Evolutionary conservation across 31 red algal species (phyloP).

Genomic region (Asparagopsis taxiformis): DNA sequence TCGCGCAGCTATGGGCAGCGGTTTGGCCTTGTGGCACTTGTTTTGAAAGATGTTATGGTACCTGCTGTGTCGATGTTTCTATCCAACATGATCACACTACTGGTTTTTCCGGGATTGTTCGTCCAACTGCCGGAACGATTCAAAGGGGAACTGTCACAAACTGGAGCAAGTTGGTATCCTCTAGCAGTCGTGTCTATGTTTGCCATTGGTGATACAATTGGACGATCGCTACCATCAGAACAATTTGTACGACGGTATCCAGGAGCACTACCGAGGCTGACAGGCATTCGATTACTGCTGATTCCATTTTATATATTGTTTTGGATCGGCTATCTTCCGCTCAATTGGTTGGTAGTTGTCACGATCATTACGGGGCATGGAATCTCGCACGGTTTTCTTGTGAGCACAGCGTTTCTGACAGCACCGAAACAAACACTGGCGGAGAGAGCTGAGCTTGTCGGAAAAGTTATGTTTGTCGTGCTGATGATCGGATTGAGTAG

Average conservation of each 20-base stretch:
- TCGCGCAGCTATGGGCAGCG: no score
- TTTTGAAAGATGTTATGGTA: constrained; percentile 21
- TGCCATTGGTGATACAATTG: constrained; percentile 51
- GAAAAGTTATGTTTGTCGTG: constrained; percentile 63
- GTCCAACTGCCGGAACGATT: constrained; percentile 24
- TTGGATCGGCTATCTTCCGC: constrained; percentile 9
- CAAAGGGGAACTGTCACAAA: not conserved
- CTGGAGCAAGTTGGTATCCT: constrained; percentile 33
- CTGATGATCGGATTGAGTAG: constrained; percentile 38
- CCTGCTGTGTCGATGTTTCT: constrained; percentile 24
- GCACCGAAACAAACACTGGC: constrained; percentile 14
- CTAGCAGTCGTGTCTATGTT: constrained; percentile 37
- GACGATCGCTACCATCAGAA: constrained; percentile 10
- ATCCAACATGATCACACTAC: constrained; percentile 33
- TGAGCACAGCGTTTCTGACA: constrained; percentile 44
- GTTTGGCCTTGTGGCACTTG: no score
- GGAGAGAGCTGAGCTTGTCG: constrained; percentile 24
- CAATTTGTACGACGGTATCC: constrained; percentile 19
- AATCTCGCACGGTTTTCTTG: constrained; percentile 38
- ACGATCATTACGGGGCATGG: constrained; percentile 23
- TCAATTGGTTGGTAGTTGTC: not conserved
- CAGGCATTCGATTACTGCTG: constrained; percentile 13
- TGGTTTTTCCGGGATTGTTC: constrained; percentile 50
- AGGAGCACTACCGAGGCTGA: constrained; percentile 6
- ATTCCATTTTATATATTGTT: constrained; percentile 31